phyloP scores from a whole-genome alignment of 2,329 filamentous ascomycete genomes.

The Blastomyces silverae region DNA sequence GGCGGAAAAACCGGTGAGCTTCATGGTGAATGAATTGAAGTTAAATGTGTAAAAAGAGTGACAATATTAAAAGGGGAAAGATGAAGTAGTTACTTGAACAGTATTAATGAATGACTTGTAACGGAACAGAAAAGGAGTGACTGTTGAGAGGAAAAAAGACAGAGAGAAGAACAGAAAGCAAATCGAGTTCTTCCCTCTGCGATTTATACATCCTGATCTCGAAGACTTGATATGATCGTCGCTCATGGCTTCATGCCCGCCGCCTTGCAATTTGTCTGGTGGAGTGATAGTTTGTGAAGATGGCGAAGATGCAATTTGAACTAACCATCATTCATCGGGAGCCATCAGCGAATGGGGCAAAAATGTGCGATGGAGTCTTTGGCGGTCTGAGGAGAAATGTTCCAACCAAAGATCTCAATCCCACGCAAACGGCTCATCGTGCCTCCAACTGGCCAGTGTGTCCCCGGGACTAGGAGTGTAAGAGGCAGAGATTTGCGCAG shows the following conservation, averaged over 20 bases:
- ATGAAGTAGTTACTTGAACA: neutral
- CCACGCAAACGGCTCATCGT: neutral
- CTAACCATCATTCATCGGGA: neutral
- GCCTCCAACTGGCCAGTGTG: neutral
- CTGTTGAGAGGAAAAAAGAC: neutral
- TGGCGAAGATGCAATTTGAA: neutral
- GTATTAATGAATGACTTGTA: neutral
- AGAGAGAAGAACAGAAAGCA: neutral
- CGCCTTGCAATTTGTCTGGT: neutral
- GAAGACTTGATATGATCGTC: neutral
- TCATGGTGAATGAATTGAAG: constrained; percentile 4
- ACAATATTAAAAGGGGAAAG: neutral
- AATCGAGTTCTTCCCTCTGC: neutral
- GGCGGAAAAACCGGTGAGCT: constrained; percentile 2
- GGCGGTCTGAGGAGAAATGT: neutral
- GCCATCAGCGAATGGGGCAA: neutral
- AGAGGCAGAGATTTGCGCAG: neutral
- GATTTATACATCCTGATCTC: neutral
- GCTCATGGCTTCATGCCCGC: neutral
- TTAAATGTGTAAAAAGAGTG: neutral
- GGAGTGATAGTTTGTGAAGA: neutral
- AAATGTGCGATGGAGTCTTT: neutral
- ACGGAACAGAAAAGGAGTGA: constrained; percentile 3
- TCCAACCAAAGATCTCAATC: neutral
- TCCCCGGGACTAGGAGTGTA: neutral